These are phyloP conservation scores for Tagetes erecta DNA, from an alignment of 129 eudicot species.

Conservation along the genomic window DNA sequence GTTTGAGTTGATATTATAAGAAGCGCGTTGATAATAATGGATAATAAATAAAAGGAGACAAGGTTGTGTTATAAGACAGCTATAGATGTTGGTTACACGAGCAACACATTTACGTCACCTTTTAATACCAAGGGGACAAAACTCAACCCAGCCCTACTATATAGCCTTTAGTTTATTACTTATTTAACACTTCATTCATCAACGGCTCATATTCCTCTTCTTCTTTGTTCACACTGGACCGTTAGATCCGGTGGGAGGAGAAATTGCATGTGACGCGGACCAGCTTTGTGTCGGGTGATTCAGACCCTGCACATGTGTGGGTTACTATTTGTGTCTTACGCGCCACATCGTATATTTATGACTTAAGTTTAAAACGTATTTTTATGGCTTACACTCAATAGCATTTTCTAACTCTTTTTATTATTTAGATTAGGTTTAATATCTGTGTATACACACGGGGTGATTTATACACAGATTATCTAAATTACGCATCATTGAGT, in stretches of 20 bases:
- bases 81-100: conserved; percentile 35
- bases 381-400: no score
- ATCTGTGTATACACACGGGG: no score
- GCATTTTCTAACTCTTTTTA: no score
- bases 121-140: conserved; percentile 32
- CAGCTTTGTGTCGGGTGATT: conserved; percentile 31
- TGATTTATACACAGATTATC: no score
- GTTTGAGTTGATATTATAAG: not conserved
- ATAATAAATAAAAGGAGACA: conserved; percentile 12
- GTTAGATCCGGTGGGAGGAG: conserved; percentile 4
- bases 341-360: conserved; percentile 21
- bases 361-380: no score
- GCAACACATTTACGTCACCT: conserved; percentile 29
- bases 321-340: conserved; percentile 25
- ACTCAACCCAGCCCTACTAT: conserved; percentile 12
- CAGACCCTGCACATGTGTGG: conserved; percentile 37
- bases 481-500: no score
- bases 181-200: not conserved
- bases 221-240: conserved; percentile 8
- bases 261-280: conserved; percentile 34
- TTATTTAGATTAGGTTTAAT: no score
- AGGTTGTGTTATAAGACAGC: conserved; percentile 26
- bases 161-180: no score
- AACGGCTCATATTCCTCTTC: conserved; percentile 17
- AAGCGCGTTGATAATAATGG: conserved; percentile 15